Percentiles rank a stretch among this genome's conserved stretches.
phyloP scores from a whole-genome alignment of 2,329 filamentous ascomycete genomes.

The Orbilia oligospora region DNA sequence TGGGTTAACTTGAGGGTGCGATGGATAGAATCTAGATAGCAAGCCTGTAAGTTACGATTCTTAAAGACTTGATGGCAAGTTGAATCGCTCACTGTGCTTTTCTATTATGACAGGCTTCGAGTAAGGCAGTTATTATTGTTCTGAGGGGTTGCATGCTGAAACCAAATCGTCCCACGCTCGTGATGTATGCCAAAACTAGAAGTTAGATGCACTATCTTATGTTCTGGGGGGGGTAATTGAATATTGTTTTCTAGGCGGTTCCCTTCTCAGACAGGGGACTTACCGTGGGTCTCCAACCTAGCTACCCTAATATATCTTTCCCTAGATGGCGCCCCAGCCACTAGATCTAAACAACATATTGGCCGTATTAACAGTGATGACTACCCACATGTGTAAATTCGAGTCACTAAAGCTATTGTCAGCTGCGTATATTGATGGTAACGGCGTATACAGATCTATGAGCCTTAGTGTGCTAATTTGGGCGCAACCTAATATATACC shows the following conservation, averaged over 20 bases:
- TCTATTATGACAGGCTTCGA: constrained; percentile 65
- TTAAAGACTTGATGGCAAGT: background rate
- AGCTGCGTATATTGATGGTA: no score
- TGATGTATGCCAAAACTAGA: background rate
- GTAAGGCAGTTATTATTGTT: constrained; percentile 69
- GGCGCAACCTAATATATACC: no score
- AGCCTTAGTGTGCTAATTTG: no score
- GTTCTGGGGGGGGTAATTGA: constrained; percentile 23
- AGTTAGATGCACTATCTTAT: constrained; percentile 17
- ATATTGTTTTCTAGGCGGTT: constrained; percentile 8
- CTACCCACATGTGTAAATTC: no score
- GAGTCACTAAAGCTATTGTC: no score
- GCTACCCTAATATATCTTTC: no score
- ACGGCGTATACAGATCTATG: no score
- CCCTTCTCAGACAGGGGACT: no score
- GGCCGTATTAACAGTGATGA: no score
- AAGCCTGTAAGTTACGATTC: constrained; percentile 19
- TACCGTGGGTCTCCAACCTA: no score
- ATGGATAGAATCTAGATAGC: constrained; percentile 66
- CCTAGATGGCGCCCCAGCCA: no score
- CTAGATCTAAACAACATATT: no score
- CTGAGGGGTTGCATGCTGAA: constrained; percentile 68
- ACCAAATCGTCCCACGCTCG: background rate
- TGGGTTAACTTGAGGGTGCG: constrained; percentile 68
- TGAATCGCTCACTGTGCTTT: constrained; percentile 33